Base-by-base conservation (phyloP, 140 eudicot species). In the Ambrosia hybrid region DNA sequence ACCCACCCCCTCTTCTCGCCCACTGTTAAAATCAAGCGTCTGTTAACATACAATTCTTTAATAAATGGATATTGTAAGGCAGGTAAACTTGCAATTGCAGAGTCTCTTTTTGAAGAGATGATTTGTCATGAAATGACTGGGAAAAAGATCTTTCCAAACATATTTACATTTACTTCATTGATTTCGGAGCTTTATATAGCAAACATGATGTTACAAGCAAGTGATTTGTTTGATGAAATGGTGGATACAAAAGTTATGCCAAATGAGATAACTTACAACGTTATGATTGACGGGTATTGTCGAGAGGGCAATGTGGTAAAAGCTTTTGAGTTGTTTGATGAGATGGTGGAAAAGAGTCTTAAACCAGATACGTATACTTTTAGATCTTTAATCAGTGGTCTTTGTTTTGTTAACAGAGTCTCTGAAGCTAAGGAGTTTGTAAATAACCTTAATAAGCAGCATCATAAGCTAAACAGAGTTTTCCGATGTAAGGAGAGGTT, bases 351-450 rank as follows among this genome's bases (percentile, higher is more conserved):
- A 43, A 94, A 83, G 76, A 89, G 85, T 78, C 89, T 90, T 21
- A 76, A 80, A 46, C 96, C 99, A 13, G 96, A 94, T 76, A 83
- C 97, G 3, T 90, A 88, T 71, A 90, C 99, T 14, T 90, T 78
- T 56, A 88, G 95, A 82, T 80, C 99, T 56, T 65, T 94, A 75
- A 94, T 94, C 62, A 58, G 82, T 21, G 99, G 99, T 0, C 97
- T 94, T 67, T 94, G 91, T 78, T 84, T 77, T 0, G 71, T 57
- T 2, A 82, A 89, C 74, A 84, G 71, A 70, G 88, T 86, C 48
- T 75, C 85, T 15, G 99, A 88, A 76, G 97, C 99, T 70, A 83
- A 83, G 82, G 84, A 84, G 48, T 88, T 90, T 15, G 74, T 90
- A 77, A 83, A 88, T 80, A 80, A 79, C 45, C 94, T 94, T 65